A percentile compares a stretch with the other conserved stretches of the same genome.
These are phyloP conservation scores for Alloteropsis angusta DNA, from an alignment of 202 grass and related monocot genomes.

Conservation along the genomic window DNA sequence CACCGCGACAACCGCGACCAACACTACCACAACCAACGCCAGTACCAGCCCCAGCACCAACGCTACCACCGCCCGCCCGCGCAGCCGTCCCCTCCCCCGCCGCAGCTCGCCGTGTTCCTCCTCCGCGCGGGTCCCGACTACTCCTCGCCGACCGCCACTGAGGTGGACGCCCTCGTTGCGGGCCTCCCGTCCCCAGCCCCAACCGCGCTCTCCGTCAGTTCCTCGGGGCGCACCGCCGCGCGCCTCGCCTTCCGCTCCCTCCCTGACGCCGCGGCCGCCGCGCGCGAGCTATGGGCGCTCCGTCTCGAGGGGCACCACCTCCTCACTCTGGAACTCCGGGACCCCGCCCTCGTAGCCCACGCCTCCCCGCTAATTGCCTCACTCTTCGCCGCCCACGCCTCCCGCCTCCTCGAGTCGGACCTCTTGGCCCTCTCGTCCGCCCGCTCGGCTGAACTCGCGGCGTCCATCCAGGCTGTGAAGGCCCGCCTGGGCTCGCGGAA, in stretches of 20 bases:
- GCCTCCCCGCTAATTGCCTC: constrained; percentile 32
- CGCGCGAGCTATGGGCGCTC: constrained; percentile 48
- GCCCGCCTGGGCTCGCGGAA: neutral
- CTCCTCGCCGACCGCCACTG: constrained; percentile 22
- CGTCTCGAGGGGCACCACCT: constrained; percentile 63
- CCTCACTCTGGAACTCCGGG: constrained; percentile 30
- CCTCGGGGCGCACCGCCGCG: constrained; percentile 31
- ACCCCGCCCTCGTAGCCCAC: constrained; percentile 8
- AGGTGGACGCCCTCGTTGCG: constrained; percentile 43
- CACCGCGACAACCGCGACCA: neutral
- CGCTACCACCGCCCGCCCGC: constrained; percentile 1
- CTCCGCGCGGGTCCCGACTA: constrained; percentile 11
- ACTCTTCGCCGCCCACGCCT: constrained; percentile 46
- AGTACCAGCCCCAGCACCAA: neutral
- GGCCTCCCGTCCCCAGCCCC: constrained; percentile 13
- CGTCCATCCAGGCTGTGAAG: constrained; percentile 28
- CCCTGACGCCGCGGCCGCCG: constrained; percentile 35
- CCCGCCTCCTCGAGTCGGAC: constrained; percentile 30
- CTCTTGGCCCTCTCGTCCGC: constrained; percentile 21
- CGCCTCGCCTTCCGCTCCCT: constrained; percentile 33
- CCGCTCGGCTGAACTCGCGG: constrained; percentile 15
- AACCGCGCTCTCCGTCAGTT: constrained; percentile 13
- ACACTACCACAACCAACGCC: neutral
- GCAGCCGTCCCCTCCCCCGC: neutral
- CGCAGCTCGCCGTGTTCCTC: constrained; percentile 36